Percentiles rank a stretch among this genome's conserved stretches.
These are phyloP conservation scores for Amborella trichopoda DNA, from an alignment of 164 flowering plant species.

Conservation along the genomic window DNA sequence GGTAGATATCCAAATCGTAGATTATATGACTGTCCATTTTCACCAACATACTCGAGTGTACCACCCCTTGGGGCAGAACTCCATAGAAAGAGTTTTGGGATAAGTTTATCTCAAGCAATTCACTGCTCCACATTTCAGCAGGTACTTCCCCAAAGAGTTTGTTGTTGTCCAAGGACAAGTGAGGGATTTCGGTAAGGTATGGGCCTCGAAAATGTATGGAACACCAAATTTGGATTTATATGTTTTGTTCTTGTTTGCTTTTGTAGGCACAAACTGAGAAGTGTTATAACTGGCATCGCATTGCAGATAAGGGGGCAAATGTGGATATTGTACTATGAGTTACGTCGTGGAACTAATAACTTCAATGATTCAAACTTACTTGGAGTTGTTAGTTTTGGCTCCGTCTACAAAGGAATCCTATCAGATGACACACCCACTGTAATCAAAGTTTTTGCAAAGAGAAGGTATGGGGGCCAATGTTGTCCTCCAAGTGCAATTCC, in stretches of 20 bases:
- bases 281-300: too few species aligned
- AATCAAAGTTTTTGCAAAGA: constrained; percentile 2
- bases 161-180: neutral
- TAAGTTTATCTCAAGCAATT: neutral
- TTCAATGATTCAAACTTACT: constrained; percentile 2
- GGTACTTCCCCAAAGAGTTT: neutral
- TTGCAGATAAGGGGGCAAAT: too few species aligned
- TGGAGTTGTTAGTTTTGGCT: constrained; percentile 3
- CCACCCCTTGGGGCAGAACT: neutral
- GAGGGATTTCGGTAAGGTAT: neutral
- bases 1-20: neutral
- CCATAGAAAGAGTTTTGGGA: neutral
- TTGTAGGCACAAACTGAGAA: too few species aligned
- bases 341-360: constrained; percentile 2
- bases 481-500: neutral
- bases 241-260: too few species aligned
- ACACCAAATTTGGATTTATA: neutral
- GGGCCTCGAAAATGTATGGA: neutral
- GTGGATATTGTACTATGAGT: constrained; percentile 1
- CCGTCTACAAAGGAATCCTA: constrained; percentile 3
- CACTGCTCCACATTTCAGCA: neutral
- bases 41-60: neutral
- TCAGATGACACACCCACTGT: neutral
- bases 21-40: neutral
- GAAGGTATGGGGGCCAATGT: neutral